These are phyloP conservation scores for Cylindrotheca fusiformis DNA, from an alignment of 108 stramenopile species.

Conservation along the genomic window DNA sequence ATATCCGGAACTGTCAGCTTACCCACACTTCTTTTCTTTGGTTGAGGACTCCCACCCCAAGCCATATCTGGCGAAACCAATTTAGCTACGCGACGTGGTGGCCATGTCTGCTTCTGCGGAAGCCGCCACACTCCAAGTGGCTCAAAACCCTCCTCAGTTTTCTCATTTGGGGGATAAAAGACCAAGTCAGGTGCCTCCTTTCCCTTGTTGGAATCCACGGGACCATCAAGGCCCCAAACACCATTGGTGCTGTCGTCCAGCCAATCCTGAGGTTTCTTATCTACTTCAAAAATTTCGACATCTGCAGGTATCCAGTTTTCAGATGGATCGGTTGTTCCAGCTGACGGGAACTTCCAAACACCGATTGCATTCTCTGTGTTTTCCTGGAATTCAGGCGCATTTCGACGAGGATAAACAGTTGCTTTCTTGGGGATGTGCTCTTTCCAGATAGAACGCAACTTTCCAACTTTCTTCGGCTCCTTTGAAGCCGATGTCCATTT, in stretches of 20 bases:
- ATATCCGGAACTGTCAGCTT: not conserved
- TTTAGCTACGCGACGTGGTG: too few relatives aligned
- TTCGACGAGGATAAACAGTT: not conserved
- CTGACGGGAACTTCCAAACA: not conserved
- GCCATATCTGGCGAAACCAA: too few relatives aligned
- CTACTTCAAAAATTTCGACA: not conserved
- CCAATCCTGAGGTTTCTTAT: too few relatives aligned
- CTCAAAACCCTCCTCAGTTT: constrained; percentile 6
- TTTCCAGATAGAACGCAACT: too few relatives aligned
- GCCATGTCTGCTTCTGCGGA: not conserved
- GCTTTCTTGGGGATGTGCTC: not conserved
- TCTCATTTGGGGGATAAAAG: constrained; percentile 17
- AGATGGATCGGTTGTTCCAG: not conserved
- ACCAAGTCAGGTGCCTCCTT: constrained; percentile 7
- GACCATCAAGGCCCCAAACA: constrained; percentile 2
- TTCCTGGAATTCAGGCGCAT: not conserved
- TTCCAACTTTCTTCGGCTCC: not conserved
- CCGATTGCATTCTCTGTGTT: not conserved
- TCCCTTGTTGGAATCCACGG: not conserved
- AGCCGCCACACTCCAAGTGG: constrained; percentile 13
- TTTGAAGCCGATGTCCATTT: constrained; percentile 4
- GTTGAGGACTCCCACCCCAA: too few relatives aligned
- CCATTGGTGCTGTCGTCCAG: constrained; percentile 13
- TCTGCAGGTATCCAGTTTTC: not conserved
- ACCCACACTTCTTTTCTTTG: not conserved